These are phyloP conservation scores for Cucumis melo DNA, from an alignment of 306 rosid genomes.

Conservation along the genomic window DNA sequence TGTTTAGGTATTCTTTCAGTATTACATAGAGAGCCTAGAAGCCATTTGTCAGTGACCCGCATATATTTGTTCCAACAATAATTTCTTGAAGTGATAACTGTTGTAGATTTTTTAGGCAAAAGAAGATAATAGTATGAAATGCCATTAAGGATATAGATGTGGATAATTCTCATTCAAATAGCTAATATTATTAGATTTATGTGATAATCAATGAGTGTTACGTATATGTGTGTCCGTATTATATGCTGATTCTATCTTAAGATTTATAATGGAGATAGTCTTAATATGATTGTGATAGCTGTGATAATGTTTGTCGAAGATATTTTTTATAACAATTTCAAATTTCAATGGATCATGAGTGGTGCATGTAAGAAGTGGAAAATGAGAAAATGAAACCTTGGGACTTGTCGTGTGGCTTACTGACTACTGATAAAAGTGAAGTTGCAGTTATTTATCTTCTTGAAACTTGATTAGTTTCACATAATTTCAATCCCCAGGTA, in stretches of 20 bases:
- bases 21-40: neutral
- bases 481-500: constrained; percentile 1
- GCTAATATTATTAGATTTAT: neutral
- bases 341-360: constrained; percentile 1
- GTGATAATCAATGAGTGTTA: constrained; percentile 2
- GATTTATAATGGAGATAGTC: neutral
- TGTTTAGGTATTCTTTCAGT: neutral
- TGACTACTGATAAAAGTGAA: neutral
- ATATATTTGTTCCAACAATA: neutral
- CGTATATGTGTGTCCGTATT: constrained; percentile 7
- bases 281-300: constrained; percentile 2
- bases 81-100: neutral
- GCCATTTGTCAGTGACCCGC: neutral
- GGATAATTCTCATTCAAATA: neutral
- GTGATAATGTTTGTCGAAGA: neutral
- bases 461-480: constrained; percentile 4
- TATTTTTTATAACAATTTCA: neutral
- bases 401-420: neutral
- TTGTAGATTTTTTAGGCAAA: neutral
- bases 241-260: neutral
- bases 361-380: constrained; percentile 1
- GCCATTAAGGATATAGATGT: neutral
- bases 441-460: neutral
- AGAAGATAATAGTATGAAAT: neutral
- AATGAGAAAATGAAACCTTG: neutral